phyloP scores from a whole-genome alignment of 2,329 filamentous ascomycete genomes.

The Fusarium sp. region DNA sequence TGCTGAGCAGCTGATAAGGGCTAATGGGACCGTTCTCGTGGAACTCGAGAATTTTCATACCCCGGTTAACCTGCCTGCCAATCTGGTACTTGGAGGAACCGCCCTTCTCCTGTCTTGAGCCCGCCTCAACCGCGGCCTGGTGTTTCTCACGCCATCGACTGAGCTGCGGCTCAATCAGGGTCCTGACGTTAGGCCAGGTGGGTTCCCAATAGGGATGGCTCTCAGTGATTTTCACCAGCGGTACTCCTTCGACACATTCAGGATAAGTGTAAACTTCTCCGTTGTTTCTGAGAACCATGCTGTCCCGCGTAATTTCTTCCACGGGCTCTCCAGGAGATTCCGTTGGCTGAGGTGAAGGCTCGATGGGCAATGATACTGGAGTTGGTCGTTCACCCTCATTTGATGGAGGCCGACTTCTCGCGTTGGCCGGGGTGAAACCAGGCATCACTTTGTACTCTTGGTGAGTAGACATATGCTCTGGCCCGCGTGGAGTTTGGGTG shows the following conservation, averaged over 20 bases:
- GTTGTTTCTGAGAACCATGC: constrained; percentile 60
- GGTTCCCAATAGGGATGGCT: constrained; percentile 67
- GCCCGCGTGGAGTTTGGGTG: constrained; percentile 32
- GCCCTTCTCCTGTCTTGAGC: constrained; percentile 49
- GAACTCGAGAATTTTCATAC: constrained; percentile 63
- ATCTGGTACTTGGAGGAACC: constrained; percentile 62
- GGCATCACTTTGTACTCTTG: constrained; percentile 43
- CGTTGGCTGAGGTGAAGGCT: constrained; percentile 44
- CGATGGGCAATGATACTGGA: constrained; percentile 43
- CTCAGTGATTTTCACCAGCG: constrained; percentile 61
- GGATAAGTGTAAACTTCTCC: constrained; percentile 63
- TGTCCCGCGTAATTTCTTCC: constrained; percentile 58
- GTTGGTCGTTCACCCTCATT: constrained; percentile 45
- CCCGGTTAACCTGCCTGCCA: constrained; percentile 67
- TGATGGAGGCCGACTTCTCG: constrained; percentile 45
- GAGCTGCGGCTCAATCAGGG: constrained; percentile 56
- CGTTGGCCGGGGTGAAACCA: constrained; percentile 50
- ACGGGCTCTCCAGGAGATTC: constrained; percentile 24
- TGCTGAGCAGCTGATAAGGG: constrained; percentile 66
- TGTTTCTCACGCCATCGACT: constrained; percentile 62
- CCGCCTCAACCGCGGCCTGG: constrained; percentile 50
- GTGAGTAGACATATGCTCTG: constrained; percentile 44
- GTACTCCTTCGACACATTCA: constrained; percentile 63
- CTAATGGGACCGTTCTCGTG: constrained; percentile 62
- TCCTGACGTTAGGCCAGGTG: constrained; percentile 61